These are phyloP conservation scores for Mollisia scopiformis DNA, from an alignment of 2,329 filamentous ascomycete genomes.

Conservation along the genomic window DNA sequence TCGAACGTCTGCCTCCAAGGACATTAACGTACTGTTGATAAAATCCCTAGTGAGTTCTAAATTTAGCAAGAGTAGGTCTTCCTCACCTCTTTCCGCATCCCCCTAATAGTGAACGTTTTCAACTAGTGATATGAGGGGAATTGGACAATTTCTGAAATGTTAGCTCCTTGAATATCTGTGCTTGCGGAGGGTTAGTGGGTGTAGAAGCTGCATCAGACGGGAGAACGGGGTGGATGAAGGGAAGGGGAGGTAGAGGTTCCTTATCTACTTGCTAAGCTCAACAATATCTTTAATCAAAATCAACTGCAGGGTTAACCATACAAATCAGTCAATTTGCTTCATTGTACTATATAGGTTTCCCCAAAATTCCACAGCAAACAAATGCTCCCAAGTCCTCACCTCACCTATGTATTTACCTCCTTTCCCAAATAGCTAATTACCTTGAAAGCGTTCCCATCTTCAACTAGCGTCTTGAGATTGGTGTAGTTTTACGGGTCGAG, in stretches of 20 bases:
- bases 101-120: slow-evolving; percentile 8
- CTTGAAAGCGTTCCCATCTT: no score
- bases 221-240: no score
- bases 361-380: slow-evolving; percentile 15
- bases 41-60: slow-evolving; percentile 8
- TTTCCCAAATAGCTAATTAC: no score
- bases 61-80: slow-evolving; percentile 1
- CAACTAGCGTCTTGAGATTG: no score
- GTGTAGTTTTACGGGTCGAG: no score
- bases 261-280: slow-evolving; percentile 8
- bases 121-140: slow-evolving; percentile 11
- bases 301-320: slow-evolving; percentile 24
- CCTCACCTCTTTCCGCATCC: no score
- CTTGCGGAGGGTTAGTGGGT: slow-evolving; percentile 3
- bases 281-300: slow-evolving; percentile 25
- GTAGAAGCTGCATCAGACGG: slow-evolving; percentile 10
- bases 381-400: no score
- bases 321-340: slow-evolving; percentile 22
- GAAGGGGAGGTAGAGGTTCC: no score
- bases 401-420: no score
- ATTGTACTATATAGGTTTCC: slow-evolving; percentile 23
- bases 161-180: slow-evolving; percentile 11
- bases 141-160: slow-evolving; percentile 10
- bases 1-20: slow-evolving; percentile 4
- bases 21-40: slow-evolving; percentile 2